These are phyloP conservation scores for Coemansia sp. DNA, from an alignment of 192 early-diverging fungal species.

Conservation along the genomic window DNA sequence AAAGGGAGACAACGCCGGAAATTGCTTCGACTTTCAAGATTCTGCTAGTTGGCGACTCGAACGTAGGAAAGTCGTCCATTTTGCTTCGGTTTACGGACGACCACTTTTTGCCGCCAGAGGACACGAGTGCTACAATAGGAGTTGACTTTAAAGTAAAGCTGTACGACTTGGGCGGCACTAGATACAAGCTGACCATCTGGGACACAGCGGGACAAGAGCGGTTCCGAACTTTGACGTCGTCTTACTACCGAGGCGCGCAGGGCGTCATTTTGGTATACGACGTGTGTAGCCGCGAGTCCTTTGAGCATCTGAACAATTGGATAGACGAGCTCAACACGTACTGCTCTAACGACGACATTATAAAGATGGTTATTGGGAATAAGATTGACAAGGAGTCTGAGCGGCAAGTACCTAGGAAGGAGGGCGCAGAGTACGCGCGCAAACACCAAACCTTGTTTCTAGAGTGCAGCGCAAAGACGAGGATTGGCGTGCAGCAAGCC, in stretches of 20 bases:
- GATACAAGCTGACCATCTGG: conserved; percentile 97
- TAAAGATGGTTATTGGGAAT: conserved; percentile 98
- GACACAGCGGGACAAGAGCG: conserved; percentile 99
- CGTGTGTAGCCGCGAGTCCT: conserved; percentile 89
- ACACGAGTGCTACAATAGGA: conserved; percentile 86
- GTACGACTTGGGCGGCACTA: conserved; percentile 75
- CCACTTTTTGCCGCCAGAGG: conserved; percentile 87
- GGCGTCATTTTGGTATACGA: conserved; percentile 99
- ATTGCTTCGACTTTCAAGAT: conserved; percentile 89
- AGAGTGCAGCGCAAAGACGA: conserved; percentile 96
- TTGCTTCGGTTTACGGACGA: conserved; percentile 94
- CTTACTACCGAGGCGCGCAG: conserved; percentile 97
- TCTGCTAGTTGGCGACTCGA: conserved; percentile 91
- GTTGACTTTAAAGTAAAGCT: conserved; percentile 98
- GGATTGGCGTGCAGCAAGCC: conserved; percentile 86
- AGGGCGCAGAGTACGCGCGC: conserved; percentile 89
- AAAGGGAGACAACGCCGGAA: conserved; percentile 28
- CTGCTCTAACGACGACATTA: conserved; percentile 78
- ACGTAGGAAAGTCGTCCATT: conserved; percentile 92
- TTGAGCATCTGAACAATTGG: conserved; percentile 93
- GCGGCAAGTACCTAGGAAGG: conserved; percentile 69
- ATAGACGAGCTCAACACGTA: conserved; percentile 94
- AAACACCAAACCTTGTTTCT: conserved; percentile 90
- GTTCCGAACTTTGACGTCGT: conserved; percentile 94
- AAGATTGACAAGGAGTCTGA: conserved; percentile 91